Conservation (phyloP, 768 basidiomycete genomes). For the Tylopilus intermedius region DNA sequence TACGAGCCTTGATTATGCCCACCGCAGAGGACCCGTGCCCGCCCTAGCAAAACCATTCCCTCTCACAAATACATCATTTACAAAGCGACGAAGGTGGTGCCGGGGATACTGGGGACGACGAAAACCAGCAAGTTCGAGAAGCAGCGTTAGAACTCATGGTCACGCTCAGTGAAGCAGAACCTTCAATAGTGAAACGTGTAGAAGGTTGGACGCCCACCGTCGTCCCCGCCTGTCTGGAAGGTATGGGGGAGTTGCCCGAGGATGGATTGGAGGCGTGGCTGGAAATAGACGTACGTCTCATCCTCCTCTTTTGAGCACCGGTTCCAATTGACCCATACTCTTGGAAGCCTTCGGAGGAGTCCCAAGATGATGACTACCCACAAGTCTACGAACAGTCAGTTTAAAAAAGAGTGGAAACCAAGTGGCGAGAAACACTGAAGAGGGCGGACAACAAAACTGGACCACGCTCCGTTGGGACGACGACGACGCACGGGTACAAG, state of each 20-base stretch:
- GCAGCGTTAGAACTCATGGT: too few species aligned
- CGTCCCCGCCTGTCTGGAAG: constrained; percentile 74
- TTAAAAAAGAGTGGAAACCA: too few species aligned
- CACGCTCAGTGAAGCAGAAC: too few species aligned
- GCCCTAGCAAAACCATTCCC: constrained; percentile 45
- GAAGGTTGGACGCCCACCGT: constrained; percentile 67
- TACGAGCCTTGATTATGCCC: constrained; percentile 68
- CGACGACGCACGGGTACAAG: too few species aligned
- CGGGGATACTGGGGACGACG: constrained; percentile 23
- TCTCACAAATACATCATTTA: constrained; percentile 31
- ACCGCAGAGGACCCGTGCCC: constrained; percentile 50
- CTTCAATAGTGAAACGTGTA: constrained; percentile 57
- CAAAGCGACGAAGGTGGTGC: constrained; percentile 30
- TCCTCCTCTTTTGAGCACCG: constrained; percentile 11
- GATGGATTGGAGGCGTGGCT: constrained; percentile 59
- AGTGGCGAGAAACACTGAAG: too few species aligned
- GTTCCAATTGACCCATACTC: background rate
- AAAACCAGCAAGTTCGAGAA: too few species aligned
- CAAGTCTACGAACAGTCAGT: constrained; percentile 81
- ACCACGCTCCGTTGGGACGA: too few species aligned
- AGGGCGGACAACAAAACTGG: too few species aligned
- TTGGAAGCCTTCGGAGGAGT: constrained; percentile 56
- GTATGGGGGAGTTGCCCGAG: constrained; percentile 74
- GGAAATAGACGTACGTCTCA: constrained; percentile 61
- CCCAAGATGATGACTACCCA: constrained; percentile 58